Conservation (phyloP, 2,329 filamentous ascomycete genomes). For the Penicillium oxalicum region DNA sequence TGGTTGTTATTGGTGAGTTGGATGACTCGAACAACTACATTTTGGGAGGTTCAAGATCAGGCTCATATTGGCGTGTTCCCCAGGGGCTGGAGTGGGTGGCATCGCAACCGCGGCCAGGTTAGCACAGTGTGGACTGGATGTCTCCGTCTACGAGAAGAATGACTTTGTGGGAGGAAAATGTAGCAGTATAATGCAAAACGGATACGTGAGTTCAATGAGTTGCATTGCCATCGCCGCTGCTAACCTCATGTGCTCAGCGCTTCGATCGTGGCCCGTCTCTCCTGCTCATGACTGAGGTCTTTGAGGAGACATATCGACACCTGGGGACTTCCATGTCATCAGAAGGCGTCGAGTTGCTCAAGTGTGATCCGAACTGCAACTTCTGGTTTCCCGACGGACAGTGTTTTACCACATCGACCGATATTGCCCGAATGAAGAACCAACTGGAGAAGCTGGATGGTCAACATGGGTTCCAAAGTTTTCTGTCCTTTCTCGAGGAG, state of each 20-base stretch:
- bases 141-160: slow-evolving; percentile 4
- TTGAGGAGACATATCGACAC: slow-evolving; percentile 6
- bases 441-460: neutral
- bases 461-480: neutral
- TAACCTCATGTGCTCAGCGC: neutral
- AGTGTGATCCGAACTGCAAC: slow-evolving; percentile 7
- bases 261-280: slow-evolving; percentile 8
- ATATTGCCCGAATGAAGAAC: slow-evolving; percentile 2
- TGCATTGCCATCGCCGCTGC: neutral
- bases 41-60: neutral
- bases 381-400: slow-evolving; percentile 5
- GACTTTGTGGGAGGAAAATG: slow-evolving; percentile 2
- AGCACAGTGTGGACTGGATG: slow-evolving; percentile 1
- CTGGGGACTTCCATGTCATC: slow-evolving; percentile 2
- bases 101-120: slow-evolving; percentile 2
- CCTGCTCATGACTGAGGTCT: slow-evolving; percentile 7
- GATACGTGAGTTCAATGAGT: neutral
- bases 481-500: neutral
- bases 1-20: neutral
- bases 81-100: slow-evolving; percentile 2
- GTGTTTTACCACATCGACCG: slow-evolving; percentile 2
- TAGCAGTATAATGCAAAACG: neutral
- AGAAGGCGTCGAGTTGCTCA: slow-evolving; percentile 2
- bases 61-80: neutral
- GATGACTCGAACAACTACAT: too few species aligned